Percentiles rank a stretch among this genome's conserved stretches.
These are phyloP conservation scores for Neurospora sp. DNA, from an alignment of 495 filamentous ascomycete genomes.

Conservation along the genomic window DNA sequence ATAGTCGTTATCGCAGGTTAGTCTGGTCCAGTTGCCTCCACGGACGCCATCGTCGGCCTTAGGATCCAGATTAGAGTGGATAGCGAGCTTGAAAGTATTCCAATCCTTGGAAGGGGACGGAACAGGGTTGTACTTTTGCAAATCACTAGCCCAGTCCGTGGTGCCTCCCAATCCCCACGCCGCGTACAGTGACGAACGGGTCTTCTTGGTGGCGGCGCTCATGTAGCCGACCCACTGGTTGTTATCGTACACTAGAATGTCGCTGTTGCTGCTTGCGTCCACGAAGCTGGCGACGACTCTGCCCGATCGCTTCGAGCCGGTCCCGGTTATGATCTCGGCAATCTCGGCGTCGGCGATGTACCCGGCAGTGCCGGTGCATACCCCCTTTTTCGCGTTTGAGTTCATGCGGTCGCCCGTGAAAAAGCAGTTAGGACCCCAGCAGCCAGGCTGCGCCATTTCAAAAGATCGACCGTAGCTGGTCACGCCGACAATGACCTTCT, in stretches of 20 bases:
- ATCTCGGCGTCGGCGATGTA: conserved; percentile 10
- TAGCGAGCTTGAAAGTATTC: background rate
- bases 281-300: background rate
- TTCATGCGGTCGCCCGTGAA: conserved; percentile 3
- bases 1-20: conserved; percentile 7
- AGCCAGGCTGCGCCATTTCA: conserved; percentile 9
- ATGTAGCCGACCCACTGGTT: conserved; percentile 2
- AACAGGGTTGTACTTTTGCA: background rate
- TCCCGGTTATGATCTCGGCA: background rate
- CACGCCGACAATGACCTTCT: conserved; percentile 29
- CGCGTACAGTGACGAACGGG: background rate
- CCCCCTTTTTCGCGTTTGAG: background rate
- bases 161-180: conserved; percentile 3
- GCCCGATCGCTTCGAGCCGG: background rate
- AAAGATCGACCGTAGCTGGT: conserved; percentile 29
- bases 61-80: background rate
- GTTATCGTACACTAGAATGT: background rate
- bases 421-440: conserved; percentile 4
- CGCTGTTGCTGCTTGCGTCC: background rate
- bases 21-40: conserved; percentile 12
- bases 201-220: background rate
- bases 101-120: background rate
- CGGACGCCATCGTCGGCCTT: background rate
- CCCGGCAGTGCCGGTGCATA: conserved; percentile 1
- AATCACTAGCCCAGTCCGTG: conserved; percentile 3